A percentile compares a stretch with the other conserved stretches of the same genome.
phyloP scores from a whole-genome alignment of 1,139 yeast genomes.

The Wickerhamomyces sp. region DNA sequence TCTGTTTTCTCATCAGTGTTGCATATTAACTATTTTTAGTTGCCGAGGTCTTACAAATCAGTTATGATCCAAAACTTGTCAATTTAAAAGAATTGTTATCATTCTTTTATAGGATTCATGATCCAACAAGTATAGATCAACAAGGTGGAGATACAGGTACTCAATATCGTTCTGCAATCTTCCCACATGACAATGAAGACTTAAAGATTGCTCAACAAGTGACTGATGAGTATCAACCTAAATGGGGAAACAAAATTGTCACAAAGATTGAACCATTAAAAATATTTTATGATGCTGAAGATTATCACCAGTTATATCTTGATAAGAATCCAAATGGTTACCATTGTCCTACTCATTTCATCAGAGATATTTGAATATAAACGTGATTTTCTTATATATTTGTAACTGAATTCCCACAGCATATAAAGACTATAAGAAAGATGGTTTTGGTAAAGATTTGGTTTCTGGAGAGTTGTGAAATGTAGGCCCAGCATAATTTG shows the following conservation, averaged over 20 bases:
- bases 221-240: slow-evolving; percentile 43
- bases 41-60: slow-evolving; percentile 77
- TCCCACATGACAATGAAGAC: slow-evolving; percentile 51
- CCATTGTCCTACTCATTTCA: slow-evolving; percentile 80
- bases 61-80: slow-evolving; percentile 68
- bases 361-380: slow-evolving; percentile 32
- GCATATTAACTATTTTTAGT: background rate
- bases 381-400: background rate
- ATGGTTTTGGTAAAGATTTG: slow-evolving; percentile 5
- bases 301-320: slow-evolving; percentile 79
- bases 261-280: slow-evolving; percentile 68
- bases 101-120: slow-evolving; percentile 88
- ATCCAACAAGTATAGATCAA: slow-evolving; percentile 54
- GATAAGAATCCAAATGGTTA: slow-evolving; percentile 75
- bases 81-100: slow-evolving; percentile 55
- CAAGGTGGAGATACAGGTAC: slow-evolving; percentile 81
- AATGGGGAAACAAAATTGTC: slow-evolving; percentile 50
- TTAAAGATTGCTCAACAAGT: slow-evolving; percentile 36
- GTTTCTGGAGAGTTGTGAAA: slow-evolving; percentile 4
- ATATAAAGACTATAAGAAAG: slow-evolving; percentile 2
- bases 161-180: slow-evolving; percentile 79
- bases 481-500: slow-evolving; percentile 4
- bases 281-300: slow-evolving; percentile 88
- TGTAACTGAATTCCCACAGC: background rate
- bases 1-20: background rate